Conservation (phyloP, 495 filamentous ascomycete genomes). For the Penicillium crystallinum region DNA sequence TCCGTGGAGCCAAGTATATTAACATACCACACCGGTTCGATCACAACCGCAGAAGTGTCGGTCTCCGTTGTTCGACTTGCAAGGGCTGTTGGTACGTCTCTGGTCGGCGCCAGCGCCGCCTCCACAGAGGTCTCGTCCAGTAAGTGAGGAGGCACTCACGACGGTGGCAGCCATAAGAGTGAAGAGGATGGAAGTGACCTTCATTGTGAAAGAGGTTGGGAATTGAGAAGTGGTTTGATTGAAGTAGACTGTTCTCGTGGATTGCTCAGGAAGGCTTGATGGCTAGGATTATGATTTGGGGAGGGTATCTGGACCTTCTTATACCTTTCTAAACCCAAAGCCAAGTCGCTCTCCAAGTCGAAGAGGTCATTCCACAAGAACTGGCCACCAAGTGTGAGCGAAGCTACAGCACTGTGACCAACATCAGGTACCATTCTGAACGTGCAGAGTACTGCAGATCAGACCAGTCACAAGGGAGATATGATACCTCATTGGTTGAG, state of each 20-base stretch:
- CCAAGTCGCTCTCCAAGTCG: background rate
- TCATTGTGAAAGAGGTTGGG: slow-evolving; percentile 7
- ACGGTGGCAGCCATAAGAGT: slow-evolving; percentile 12
- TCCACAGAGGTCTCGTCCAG: slow-evolving; percentile 7
- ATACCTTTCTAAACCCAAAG: background rate
- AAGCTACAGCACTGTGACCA: too few species aligned
- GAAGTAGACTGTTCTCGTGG: slow-evolving; percentile 3
- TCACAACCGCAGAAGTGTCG: slow-evolving; percentile 14
- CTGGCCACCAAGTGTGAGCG: too few species aligned
- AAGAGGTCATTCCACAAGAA: background rate
- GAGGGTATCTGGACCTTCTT: background rate
- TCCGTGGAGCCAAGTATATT: background rate
- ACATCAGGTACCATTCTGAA: too few species aligned
- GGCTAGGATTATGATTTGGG: background rate
- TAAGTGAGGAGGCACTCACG: slow-evolving; percentile 9
- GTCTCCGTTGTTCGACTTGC: slow-evolving; percentile 10
- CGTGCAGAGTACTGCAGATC: too few species aligned
- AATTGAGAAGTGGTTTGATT: background rate
- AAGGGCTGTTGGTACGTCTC: slow-evolving; percentile 12
- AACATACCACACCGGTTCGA: slow-evolving; percentile 12
- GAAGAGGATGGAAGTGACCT: slow-evolving; percentile 10
- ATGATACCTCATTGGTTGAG: too few species aligned
- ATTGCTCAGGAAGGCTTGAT: slow-evolving; percentile 3
- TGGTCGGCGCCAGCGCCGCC: slow-evolving; percentile 8
- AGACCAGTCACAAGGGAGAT: too few species aligned